Evolutionary conservation across 768 basidiomycete genomes (phyloP).

Genomic region (Cantharellus anzutake): DNA sequence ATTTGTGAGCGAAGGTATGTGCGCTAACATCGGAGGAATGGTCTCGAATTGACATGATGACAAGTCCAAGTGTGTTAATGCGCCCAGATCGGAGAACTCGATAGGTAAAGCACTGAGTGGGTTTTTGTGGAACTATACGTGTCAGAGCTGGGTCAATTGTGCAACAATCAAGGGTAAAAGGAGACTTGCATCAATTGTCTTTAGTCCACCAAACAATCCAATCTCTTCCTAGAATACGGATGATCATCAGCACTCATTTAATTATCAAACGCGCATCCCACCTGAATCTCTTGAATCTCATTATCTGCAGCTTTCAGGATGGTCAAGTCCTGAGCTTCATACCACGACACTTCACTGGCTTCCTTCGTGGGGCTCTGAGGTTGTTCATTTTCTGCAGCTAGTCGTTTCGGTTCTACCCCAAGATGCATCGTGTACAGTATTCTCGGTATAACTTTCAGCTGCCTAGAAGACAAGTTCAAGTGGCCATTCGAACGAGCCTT

Average conservation of each 20-base stretch:
- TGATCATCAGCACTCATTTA: neutral
- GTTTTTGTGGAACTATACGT: constrained; percentile 52
- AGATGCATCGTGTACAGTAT: constrained; percentile 67
- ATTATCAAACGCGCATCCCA: neutral
- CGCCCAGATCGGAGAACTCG: constrained; percentile 46
- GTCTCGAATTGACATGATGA: constrained; percentile 49
- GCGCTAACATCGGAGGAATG: constrained; percentile 44
- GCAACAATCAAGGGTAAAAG: constrained; percentile 2
- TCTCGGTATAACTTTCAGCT: constrained; percentile 52
- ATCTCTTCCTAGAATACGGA: constrained; percentile 33
- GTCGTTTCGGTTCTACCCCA: constrained; percentile 47
- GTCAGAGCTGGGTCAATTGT: neutral
- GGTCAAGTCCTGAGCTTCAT: constrained; percentile 60
- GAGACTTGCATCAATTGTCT: constrained; percentile 50
- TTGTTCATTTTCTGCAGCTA: constrained; percentile 41
- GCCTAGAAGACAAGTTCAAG: constrained; percentile 56
- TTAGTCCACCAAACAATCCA: constrained; percentile 66
- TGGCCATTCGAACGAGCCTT: constrained; percentile 6
- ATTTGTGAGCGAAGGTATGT: constrained; percentile 43
- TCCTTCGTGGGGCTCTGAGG: constrained; percentile 21
- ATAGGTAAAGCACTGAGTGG: constrained; percentile 40
- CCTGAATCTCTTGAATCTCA: constrained; percentile 54
- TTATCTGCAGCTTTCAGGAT: constrained; percentile 67
- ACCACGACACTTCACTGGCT: constrained; percentile 47
- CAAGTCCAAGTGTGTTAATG: constrained; percentile 48